phyloP scores from a whole-genome alignment of 148 eudicot species.

The Vaccinium corymbosum region DNA sequence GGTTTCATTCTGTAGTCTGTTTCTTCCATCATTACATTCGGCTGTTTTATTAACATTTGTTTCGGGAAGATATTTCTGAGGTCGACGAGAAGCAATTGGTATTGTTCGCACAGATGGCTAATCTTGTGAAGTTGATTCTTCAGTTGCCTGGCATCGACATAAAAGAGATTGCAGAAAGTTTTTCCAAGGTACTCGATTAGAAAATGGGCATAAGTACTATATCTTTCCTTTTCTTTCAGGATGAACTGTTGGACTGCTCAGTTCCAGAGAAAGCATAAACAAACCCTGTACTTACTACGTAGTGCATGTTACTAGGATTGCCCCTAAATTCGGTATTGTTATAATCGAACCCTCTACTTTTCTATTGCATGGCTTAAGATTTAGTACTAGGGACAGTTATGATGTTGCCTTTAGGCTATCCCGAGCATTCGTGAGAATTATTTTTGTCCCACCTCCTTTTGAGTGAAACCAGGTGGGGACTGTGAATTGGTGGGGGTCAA shows the following conservation, averaged over 20 bases:
- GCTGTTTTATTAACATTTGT: constrained; percentile 32
- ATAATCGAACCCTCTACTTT: not conserved
- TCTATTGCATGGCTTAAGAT: not conserved
- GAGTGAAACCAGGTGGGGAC: not conserved
- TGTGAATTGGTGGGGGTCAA: not conserved
- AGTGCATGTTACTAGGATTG: not conserved
- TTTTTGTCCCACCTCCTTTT: not conserved
- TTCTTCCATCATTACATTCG: not conserved
- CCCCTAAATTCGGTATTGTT: not conserved
- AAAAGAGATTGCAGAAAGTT: constrained; percentile 77
- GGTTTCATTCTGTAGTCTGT: not conserved
- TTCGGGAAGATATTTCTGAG: constrained; percentile 65
- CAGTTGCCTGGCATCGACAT: constrained; percentile 56
- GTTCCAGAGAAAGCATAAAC: not conserved
- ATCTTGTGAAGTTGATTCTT: constrained; percentile 66
- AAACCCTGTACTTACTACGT: not conserved
- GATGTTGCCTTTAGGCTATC: not conserved
- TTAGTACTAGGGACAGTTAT: not conserved
- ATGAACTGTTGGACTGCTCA: not conserved
- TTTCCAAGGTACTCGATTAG: constrained; percentile 65
- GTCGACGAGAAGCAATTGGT: constrained; percentile 71
- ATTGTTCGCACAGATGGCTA: constrained; percentile 96
- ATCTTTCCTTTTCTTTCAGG: not conserved
- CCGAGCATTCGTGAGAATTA: not conserved
- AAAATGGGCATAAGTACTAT: constrained; percentile 6